Evolutionary conservation across 2,329 filamentous ascomycete species (phyloP), one percentile per base, ranked within the genome.

Genomic region (Verticillium zaregamsianum): DNA sequence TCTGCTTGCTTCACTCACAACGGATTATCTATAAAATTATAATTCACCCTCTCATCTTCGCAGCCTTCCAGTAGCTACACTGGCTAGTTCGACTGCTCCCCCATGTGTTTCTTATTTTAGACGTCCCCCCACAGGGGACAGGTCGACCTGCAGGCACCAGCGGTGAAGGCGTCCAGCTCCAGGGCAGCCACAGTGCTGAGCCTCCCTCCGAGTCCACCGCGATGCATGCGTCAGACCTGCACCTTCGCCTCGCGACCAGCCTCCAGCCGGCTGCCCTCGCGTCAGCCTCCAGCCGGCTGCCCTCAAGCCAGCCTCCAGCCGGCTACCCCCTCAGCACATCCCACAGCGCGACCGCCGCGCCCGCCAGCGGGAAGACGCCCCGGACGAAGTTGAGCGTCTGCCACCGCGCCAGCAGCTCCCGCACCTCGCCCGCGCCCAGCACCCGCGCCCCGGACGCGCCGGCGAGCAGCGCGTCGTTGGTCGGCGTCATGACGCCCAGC

Each of bases 401-500:
- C 65, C 65, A 66, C 60, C 57, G 62, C 54, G n/a, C 40, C 15
- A 66, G 54, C 58, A 66, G 60, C 54, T 57, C 58, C 11, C 49
- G 60, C 40, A 59, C 59, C 57, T 63, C 61, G 20, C 55, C 45
- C 58, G 40, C 55, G 20, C 57, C 55, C 37, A 66, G 33, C 56
- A 58, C 55, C 45, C 49, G 31, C 33, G 32, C 33, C 28, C 65
- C 65, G 20, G 58, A 60, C 23, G 68, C 68, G 12, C 60, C 65
- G 9, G 52, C 57, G 52, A 70, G 60, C 40, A 80, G 68, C 5
- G 68, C 61, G 15, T 67, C 62, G 59, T 79, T 80, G 5, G 76
- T 79, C 7, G 66, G 60, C 14, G 60, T 66, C 74, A 80, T 79
- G 55, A 73, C 64, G 25, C 68, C n/a, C 12, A 74, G 2, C 1